Base-by-base conservation (phyloP, 495 filamentous ascomycete species). In the Neurospora sp. region DNA sequence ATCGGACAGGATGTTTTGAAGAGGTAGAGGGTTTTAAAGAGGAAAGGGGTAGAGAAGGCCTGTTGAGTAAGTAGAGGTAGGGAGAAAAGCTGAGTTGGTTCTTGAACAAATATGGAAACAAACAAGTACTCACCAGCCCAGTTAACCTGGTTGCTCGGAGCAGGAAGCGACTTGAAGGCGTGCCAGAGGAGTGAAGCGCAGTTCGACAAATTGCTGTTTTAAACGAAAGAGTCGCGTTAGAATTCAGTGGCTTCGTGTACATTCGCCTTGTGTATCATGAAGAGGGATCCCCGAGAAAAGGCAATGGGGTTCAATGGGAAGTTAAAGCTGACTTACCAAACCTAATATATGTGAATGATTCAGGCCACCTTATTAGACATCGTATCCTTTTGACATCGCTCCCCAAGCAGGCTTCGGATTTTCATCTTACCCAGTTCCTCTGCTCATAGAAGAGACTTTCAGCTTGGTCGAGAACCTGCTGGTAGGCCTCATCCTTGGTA, bases 141-240 rank as follows among this genome's bases (percentile, higher is more conserved):
- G 84, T 97, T 97, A 8, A 93, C 91, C 42, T 88, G 82, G 40
- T 83, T 87, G 68, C 89, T 91, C 20, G 94, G 93, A 0, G 85
- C 78, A n/a, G 92, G 89, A 69, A 97, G 88, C 9, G 93, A 90
- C 75, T 90, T 89, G 79, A 91, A 93, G 45, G 90, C 91, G 83
- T 97, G 92, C 90, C 92, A 96, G 76, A 97, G 88, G 69, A 97
- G 89, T 40, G 94, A 93, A 70, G 94, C 88, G 53, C 91, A 81
- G 78, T 97, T 97, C 75, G 94, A 88, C 72, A 94, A 88, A 81
- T 97, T 97, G 84, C 93, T 96, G 40, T 42, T 40, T 31, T 16
- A 38, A 16, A 3, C 40, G 6, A 69, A 10, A 40, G 40, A 59
- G 10, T n/a, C 20, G 16, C 3, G 48, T 65, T 39, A 22, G 53